phyloP scores from a whole-genome alignment of 2,329 filamentous ascomycete species.

The Fusarium austroafricanum region DNA sequence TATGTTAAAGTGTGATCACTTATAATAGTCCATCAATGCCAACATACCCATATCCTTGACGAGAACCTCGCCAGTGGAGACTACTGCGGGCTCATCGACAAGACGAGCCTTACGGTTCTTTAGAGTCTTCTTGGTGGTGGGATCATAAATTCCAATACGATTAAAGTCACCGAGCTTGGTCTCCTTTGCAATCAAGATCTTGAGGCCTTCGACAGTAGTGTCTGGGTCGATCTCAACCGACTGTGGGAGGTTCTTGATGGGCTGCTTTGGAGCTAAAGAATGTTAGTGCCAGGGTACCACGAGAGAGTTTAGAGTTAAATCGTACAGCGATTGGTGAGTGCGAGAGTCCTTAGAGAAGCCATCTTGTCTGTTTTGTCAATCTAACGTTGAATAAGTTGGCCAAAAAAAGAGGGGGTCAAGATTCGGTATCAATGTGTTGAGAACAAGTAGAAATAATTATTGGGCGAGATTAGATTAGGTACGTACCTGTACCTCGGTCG shows the following conservation, averaged over 20 bases:
- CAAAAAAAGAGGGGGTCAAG: not conserved
- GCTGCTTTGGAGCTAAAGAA: conserved; percentile 58
- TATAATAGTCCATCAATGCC: not conserved
- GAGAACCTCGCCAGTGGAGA: conserved; percentile 70
- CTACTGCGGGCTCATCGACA: conserved; percentile 60
- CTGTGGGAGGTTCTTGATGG: conserved; percentile 65
- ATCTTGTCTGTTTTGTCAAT: conserved; percentile 38
- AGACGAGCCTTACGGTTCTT: conserved; percentile 70
- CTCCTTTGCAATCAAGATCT: conserved; percentile 64
- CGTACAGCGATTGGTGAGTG: conserved; percentile 57
- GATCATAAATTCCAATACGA: conserved; percentile 71
- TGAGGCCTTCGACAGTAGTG: conserved; percentile 70
- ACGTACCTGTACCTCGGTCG: conserved; percentile 33
- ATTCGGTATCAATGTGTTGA: conserved; percentile 24
- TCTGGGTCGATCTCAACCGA: conserved; percentile 61
- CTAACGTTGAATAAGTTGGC: conserved; percentile 9
- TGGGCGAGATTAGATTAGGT: conserved; percentile 26
- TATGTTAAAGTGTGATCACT: conserved; percentile 2
- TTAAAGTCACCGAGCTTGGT: conserved; percentile 67
- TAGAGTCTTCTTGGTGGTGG: conserved; percentile 69
- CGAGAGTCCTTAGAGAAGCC: conserved; percentile 53
- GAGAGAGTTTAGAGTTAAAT: not conserved
- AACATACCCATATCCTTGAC: conserved; percentile 91
- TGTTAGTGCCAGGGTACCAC: conserved; percentile 1
- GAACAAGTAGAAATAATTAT: conserved; percentile 29